phyloP scores from a whole-genome alignment of 257 asterid genomes.

The Handroanthus guayacan region DNA sequence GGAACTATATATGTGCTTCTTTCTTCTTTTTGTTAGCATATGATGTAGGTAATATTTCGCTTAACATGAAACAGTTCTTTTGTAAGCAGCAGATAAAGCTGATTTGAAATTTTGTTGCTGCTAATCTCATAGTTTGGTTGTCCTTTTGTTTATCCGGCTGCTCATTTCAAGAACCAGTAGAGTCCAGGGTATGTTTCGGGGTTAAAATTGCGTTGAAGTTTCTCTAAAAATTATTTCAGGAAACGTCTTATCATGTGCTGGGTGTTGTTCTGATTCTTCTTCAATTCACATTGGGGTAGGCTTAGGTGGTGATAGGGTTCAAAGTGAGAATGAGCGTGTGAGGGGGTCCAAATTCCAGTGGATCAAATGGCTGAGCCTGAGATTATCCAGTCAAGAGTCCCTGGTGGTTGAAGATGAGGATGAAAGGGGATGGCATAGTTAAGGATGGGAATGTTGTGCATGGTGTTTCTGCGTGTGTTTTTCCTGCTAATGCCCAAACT shows the following conservation, averaged over 20 bases:
- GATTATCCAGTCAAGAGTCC: background rate
- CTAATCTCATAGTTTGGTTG: conserved; percentile 4
- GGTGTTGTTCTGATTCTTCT: conserved; percentile 15
- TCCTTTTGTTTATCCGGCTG: background rate
- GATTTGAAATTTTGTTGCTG: background rate
- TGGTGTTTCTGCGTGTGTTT: conserved; percentile 2
- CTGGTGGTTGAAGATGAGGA: conserved; percentile 9
- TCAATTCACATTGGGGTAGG: conserved; percentile 12
- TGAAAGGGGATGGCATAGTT: background rate
- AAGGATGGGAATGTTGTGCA: conserved; percentile 3
- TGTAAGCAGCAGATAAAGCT: background rate
- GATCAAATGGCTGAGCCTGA: conserved; percentile 16
- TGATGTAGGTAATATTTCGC: background rate
- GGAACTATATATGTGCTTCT: background rate
- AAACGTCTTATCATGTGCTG: background rate
- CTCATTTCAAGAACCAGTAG: background rate
- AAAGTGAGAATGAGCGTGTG: conserved; percentile 14
- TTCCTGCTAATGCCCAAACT: background rate
- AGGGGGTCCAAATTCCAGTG: background rate
- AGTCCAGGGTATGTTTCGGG: background rate
- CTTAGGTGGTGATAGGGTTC: conserved; percentile 20
- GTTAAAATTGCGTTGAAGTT: conserved; percentile 16
- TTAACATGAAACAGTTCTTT: background rate
- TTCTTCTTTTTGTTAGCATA: background rate
- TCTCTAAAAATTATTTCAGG: conserved; percentile 20